Conservation (phyloP, 2,329 filamentous ascomycete species). For the Didymellaceae sp. region DNA sequence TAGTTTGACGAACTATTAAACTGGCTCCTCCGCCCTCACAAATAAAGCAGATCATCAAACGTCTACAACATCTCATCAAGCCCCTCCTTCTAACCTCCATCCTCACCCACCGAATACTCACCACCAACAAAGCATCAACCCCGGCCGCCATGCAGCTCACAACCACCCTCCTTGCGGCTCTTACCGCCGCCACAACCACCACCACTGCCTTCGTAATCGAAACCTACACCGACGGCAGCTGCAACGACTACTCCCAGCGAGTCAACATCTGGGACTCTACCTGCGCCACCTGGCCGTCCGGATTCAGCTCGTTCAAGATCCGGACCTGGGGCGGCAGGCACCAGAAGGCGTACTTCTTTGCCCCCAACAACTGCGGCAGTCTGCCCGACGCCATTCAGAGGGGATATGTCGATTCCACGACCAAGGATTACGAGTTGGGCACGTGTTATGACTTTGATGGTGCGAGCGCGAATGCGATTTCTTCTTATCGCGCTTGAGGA, state of each 20-base stretch:
- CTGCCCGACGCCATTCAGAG: not conserved
- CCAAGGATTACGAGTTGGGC: not conserved
- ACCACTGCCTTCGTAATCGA: not conserved
- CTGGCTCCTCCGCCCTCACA: too few species aligned
- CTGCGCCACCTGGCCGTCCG: slow-evolving; percentile 17
- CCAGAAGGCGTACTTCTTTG: slow-evolving; percentile 14
- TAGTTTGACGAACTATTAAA: too few species aligned
- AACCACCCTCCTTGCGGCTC: not conserved
- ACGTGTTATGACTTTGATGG: not conserved
- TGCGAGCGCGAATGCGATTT: slow-evolving; percentile 11
- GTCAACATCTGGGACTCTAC: slow-evolving; percentile 20
- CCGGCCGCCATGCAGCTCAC: not conserved
- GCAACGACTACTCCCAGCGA: not conserved
- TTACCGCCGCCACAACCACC: not conserved
- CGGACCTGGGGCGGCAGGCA: slow-evolving; percentile 7
- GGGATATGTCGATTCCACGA: slow-evolving; percentile 8
- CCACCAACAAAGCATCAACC: not conserved
- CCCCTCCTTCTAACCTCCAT: too few species aligned
- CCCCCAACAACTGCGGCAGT: slow-evolving; percentile 10
- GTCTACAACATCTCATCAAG: too few species aligned
- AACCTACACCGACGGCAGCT: not conserved
- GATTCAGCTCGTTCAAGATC: slow-evolving; percentile 14
- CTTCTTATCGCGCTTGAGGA: slow-evolving; percentile 4
- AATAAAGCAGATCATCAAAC: too few species aligned
- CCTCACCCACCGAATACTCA: not conserved